Evolutionary conservation across 345 rosid genomes (phyloP).

Genomic region (Abelmoschus esculentus): DNA sequence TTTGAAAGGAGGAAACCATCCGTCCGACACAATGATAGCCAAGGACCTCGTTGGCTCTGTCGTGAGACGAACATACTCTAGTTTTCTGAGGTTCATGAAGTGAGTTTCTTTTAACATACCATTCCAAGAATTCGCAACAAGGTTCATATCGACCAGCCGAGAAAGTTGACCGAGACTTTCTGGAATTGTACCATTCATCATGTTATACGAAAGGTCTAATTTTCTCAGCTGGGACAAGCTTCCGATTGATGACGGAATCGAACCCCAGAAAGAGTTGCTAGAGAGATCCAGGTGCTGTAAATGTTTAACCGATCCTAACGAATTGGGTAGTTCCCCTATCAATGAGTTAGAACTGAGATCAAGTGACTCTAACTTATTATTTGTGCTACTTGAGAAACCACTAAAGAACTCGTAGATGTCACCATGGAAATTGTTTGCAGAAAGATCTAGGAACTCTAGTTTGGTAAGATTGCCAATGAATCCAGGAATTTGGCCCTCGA

Average conservation of each 20-base stretch:
- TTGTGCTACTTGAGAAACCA: slow-evolving; percentile 22
- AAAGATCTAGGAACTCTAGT: slow-evolving; percentile 37
- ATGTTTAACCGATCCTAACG: slow-evolving; percentile 32
- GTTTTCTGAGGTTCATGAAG: slow-evolving; percentile 28
- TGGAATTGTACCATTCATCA: slow-evolving; percentile 45
- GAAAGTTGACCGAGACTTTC: slow-evolving; percentile 38
- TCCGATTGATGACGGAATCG: slow-evolving; percentile 41
- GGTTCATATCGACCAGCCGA: slow-evolving; percentile 25
- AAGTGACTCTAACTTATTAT: slow-evolving; percentile 25
- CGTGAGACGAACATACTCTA: slow-evolving; percentile 31
- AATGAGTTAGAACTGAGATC: slow-evolving; percentile 34
- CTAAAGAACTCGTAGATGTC: slow-evolving; percentile 32
- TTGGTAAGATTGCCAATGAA: slow-evolving; percentile 28
- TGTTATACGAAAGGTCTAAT: slow-evolving; percentile 38
- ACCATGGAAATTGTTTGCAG: slow-evolving; percentile 36
- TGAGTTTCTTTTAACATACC: slow-evolving; percentile 41
- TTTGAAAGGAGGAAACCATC: slow-evolving; percentile 57
- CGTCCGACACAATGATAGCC: slow-evolving; percentile 29
- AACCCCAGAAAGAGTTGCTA: slow-evolving; percentile 37
- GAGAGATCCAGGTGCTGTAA: slow-evolving; percentile 33
- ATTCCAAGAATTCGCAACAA: slow-evolving; percentile 37
- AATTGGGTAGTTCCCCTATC: slow-evolving; percentile 37
- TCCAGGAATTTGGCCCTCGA: slow-evolving; percentile 33
- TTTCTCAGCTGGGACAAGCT: slow-evolving; percentile 26
- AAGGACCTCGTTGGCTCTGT: slow-evolving; percentile 33